A percentile compares a stretch with the other conserved stretches of the same genome.
These are phyloP conservation scores for Steccherinum ochraceum DNA, from an alignment of 768 basidiomycete genomes.

Conservation along the genomic window DNA sequence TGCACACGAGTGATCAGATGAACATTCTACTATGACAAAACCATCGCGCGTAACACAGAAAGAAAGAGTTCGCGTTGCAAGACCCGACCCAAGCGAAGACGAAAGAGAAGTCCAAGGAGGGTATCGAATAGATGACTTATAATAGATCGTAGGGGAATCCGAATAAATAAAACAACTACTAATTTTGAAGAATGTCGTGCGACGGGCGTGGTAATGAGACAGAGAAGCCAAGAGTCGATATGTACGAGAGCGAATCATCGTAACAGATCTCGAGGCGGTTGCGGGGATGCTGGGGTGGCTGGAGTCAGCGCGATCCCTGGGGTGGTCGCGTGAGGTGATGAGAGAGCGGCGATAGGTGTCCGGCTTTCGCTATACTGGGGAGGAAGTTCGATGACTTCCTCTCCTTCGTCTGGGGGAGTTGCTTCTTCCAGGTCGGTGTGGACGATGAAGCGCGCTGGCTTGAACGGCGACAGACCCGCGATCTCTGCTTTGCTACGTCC, in stretches of 20 bases:
- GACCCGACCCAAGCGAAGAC: too few relatives aligned
- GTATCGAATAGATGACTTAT: too few relatives aligned
- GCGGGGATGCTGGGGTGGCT: background rate
- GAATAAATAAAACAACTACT: background rate
- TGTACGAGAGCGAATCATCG: too few relatives aligned
- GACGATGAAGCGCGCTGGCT: constrained; percentile 47
- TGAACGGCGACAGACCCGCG: constrained; percentile 38
- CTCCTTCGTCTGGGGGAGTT: constrained; percentile 34
- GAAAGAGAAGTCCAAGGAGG: too few relatives aligned
- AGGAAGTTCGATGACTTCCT: constrained; percentile 66
- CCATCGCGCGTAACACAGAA: too few relatives aligned
- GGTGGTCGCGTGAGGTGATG: constrained; percentile 6
- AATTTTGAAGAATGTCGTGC: background rate
- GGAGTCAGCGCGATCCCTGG: constrained; percentile 4
- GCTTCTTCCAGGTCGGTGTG: constrained; percentile 67
- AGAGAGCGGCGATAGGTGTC: constrained; percentile 16
- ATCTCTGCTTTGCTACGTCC: constrained; percentile 51
- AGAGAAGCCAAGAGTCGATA: too few relatives aligned
- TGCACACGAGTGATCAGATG: too few relatives aligned
- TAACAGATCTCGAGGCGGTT: background rate
- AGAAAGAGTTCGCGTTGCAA: too few relatives aligned
- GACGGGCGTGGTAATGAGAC: background rate
- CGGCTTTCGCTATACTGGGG: constrained; percentile 62
- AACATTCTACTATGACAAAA: too few relatives aligned
- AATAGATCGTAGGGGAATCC: too few relatives aligned